Conservation (phyloP, 2,329 filamentous ascomycete species). For the Macrophomina tecta region DNA sequence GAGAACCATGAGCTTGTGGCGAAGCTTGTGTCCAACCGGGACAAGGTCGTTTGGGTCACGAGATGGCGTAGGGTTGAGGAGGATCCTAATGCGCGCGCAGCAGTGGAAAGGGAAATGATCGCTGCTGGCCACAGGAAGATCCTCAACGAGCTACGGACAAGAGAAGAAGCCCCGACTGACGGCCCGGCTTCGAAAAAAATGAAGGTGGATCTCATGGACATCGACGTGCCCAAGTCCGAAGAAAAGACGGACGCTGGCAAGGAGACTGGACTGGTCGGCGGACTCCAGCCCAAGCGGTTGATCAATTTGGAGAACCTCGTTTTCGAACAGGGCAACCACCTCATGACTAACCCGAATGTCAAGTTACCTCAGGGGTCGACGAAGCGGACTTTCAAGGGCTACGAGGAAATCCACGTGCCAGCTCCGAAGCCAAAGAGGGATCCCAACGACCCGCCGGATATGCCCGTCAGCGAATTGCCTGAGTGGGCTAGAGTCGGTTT, state of each 20-base stretch:
- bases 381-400: conserved; percentile 95
- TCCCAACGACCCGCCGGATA: conserved; percentile 73
- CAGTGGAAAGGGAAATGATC: conserved; percentile 88
- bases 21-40: conserved; percentile 87
- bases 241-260: conserved; percentile 51
- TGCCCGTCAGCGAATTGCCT: conserved; percentile 86
- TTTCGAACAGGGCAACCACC: conserved; percentile 96
- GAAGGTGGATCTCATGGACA: conserved; percentile 83
- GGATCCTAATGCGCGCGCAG: conserved; percentile 72
- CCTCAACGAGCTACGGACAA: conserved; percentile 83
- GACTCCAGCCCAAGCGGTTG: conserved; percentile 81
- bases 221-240: conserved; percentile 73
- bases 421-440: conserved; percentile 87
- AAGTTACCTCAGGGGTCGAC: conserved; percentile 92
- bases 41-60: conserved; percentile 96
- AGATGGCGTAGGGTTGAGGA: conserved; percentile 82
- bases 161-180: conserved; percentile 64
- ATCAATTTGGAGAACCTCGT: conserved; percentile 96
- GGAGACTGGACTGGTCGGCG: conserved; percentile 69
- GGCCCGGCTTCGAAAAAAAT: conserved; percentile 75
- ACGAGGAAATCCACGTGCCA: conserved; percentile 97
- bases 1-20: conserved; percentile 93
- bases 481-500: conserved; percentile 92
- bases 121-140: conserved; percentile 87
- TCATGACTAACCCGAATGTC: conserved; percentile 99